These are phyloP conservation scores for Penicillium corylophilum DNA, from an alignment of 2,329 filamentous ascomycete species.

Conservation along the genomic window DNA sequence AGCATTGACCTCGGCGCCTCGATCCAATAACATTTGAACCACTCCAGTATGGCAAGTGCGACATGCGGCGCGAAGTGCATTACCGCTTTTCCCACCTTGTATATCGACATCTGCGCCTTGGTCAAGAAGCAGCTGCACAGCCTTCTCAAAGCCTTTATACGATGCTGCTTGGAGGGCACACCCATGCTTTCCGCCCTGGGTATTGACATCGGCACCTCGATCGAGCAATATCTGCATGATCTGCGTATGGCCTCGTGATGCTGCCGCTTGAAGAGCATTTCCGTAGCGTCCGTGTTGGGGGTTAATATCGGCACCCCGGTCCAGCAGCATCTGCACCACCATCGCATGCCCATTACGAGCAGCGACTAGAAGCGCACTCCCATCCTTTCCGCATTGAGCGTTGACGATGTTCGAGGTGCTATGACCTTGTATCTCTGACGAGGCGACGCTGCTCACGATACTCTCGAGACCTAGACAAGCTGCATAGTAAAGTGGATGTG, in stretches of 20 bases:
- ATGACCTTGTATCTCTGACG: not conserved
- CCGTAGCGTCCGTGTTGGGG: too few relatives aligned
- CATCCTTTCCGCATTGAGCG: not conserved
- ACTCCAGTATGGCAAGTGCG: too few relatives aligned
- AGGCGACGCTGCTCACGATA: not conserved
- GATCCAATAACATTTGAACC: too few relatives aligned
- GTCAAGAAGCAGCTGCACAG: constrained; percentile 2
- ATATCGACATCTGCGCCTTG: constrained; percentile 3
- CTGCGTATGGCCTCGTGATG: not conserved
- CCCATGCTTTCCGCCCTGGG: not conserved
- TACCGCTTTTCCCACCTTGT: not conserved
- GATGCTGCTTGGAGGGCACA: constrained; percentile 5
- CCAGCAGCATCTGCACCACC: too few relatives aligned
- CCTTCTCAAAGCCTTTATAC: not conserved
- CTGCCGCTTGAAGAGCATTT: too few relatives aligned
- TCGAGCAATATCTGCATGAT: constrained; percentile 4
- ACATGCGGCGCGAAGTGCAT: too few relatives aligned
- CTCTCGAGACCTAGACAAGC: constrained; percentile 3
- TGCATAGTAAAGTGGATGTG: constrained; percentile 7
- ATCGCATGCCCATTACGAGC: too few relatives aligned
- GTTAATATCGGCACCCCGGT: too few relatives aligned
- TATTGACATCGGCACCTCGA: constrained; percentile 2
- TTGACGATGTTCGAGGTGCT: not conserved
- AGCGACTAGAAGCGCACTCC: too few relatives aligned
- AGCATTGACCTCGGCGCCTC: not conserved